phyloP scores from a whole-genome alignment of 1,284 basidiomycete species.

The Puccinia horiana region DNA sequence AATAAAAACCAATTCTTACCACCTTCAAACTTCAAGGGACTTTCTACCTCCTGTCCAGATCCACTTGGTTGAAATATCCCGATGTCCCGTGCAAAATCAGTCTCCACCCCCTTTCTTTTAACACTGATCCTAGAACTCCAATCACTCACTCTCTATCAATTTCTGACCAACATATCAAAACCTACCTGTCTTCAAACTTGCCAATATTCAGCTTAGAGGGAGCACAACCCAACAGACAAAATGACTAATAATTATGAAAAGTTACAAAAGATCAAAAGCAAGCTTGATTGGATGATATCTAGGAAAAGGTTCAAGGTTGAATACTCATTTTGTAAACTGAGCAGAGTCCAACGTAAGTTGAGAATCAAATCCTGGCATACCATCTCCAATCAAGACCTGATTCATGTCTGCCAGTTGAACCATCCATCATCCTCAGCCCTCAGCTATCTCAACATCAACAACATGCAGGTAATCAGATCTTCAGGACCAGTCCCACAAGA shows the following conservation, averaged over 20 bases:
- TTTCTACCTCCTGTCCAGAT: constrained; percentile 18
- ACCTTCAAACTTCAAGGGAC: constrained; percentile 24
- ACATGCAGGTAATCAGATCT: background rate
- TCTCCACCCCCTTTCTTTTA: background rate
- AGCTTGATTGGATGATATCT: constrained; percentile 43
- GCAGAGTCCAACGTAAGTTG: background rate
- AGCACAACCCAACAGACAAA: background rate
- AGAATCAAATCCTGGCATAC: constrained; percentile 45
- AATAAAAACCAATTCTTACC: background rate
- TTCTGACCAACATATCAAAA: constrained; percentile 39
- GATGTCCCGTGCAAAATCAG: constrained; percentile 35
- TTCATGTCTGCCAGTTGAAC: background rate
- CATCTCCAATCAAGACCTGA: constrained; percentile 9
- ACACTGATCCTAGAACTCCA: background rate
- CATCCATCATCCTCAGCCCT: background rate
- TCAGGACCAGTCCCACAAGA: background rate
- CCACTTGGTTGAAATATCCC: constrained; percentile 23
- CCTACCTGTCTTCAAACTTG: constrained; percentile 24
- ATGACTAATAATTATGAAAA: background rate
- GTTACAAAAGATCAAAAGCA: constrained; percentile 28
- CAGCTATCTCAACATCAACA: background rate
- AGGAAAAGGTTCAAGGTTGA: constrained; percentile 39
- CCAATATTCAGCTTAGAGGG: background rate
- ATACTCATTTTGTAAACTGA: constrained; percentile 11
- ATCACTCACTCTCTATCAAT: background rate